A percentile compares a stretch with the other conserved stretches of the same genome.
Conservation (phyloP, 2,329 filamentous ascomycete species). For the Cryphonectria nitschkei region DNA sequence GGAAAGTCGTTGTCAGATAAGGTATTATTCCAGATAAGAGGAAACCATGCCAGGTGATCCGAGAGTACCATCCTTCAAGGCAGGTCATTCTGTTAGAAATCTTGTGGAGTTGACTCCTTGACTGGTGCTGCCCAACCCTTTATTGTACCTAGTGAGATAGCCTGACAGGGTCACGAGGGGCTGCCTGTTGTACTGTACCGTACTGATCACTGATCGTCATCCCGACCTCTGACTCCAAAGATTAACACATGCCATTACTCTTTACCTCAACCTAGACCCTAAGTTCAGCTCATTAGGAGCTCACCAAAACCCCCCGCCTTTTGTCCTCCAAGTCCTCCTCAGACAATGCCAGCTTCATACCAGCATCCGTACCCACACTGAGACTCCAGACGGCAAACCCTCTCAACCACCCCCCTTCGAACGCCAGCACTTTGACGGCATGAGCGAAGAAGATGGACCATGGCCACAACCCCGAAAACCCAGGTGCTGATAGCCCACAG, state of each 20-base stretch:
- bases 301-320: neutral
- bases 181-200: neutral
- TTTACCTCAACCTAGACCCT: constrained; percentile 8
- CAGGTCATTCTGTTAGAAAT: neutral
- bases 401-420: neutral
- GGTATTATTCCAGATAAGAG: neutral
- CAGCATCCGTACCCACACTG: constrained; percentile 2
- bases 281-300: neutral
- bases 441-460: constrained; percentile 13
- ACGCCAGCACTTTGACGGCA: constrained; percentile 7
- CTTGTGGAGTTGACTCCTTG: neutral
- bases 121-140: neutral
- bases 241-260: neutral
- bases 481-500: constrained; percentile 74
- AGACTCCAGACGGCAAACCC: constrained; percentile 3
- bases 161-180: constrained; percentile 18
- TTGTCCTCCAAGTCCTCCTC: neutral
- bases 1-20: neutral
- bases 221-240: neutral
- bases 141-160: neutral
- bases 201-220: constrained; percentile 3
- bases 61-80: neutral
- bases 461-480: constrained; percentile 10
- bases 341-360: constrained; percentile 1
- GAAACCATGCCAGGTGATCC: neutral